A percentile compares a stretch with the other conserved stretches of the same genome.
phyloP scores from a whole-genome alignment of 2,329 filamentous ascomycete species.

The Aaosphaeria pasadenensis region DNA sequence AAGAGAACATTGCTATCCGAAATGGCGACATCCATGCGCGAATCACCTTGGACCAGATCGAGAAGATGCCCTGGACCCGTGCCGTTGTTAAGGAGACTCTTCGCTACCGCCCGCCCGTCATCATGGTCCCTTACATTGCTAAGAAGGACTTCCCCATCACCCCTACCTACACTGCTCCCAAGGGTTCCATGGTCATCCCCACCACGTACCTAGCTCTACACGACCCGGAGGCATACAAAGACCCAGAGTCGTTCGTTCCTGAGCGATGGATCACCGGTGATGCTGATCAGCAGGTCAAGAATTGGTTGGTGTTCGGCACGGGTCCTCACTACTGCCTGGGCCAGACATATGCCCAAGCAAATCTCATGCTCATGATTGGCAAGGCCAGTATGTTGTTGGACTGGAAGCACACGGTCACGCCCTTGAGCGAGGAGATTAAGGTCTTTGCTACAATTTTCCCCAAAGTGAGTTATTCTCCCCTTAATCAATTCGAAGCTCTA shows the following conservation, averaged over 20 bases:
- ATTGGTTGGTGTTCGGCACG: conserved; percentile 93
- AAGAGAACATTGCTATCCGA: conserved; percentile 77
- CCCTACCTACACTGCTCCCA: conserved; percentile 79
- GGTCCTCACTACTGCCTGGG: conserved; percentile 94
- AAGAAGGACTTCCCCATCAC: conserved; percentile 94
- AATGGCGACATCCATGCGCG: conserved; percentile 67
- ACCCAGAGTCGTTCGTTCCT: conserved; percentile 83
- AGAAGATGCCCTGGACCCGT: conserved; percentile 82
- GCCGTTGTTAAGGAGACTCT: conserved; percentile 67
- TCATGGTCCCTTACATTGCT: conserved; percentile 90
- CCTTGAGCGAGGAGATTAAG: conserved; percentile 84
- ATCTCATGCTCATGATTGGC: conserved; percentile 81
- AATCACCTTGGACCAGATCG: conserved; percentile 78
- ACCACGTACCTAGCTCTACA: conserved; percentile 85
- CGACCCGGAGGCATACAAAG: conserved; percentile 84
- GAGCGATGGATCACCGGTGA: conserved; percentile 88
- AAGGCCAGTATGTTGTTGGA: conserved; percentile 81
- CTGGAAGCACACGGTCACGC: conserved; percentile 83
- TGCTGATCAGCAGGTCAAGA: conserved; percentile 87
- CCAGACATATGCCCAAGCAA: conserved; percentile 83
- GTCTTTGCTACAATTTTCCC: conserved; percentile 98
- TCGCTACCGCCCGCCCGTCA: conserved; percentile 87
- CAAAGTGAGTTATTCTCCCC: conserved; percentile 61
- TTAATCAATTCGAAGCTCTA: too few relatives aligned
- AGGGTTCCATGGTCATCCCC: conserved; percentile 91